Conservation (phyloP, 1,139 yeast species). For the Yamadazyma mexicana region DNA sequence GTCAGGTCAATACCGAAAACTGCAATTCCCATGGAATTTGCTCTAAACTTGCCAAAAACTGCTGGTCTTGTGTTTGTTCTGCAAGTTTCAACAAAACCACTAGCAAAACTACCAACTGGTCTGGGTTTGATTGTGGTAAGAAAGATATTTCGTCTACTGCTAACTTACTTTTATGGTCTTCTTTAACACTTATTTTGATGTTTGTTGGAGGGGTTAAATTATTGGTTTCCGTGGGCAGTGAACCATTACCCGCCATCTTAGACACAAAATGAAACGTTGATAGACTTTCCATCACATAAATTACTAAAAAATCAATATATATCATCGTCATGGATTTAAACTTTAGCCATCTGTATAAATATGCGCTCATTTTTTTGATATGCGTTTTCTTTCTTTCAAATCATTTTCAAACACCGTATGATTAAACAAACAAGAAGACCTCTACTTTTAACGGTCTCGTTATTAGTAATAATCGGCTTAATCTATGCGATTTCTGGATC, state of each 20-base stretch:
- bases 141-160: slow-evolving; percentile 64
- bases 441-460: slow-evolving; percentile 12
- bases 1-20: slow-evolving; percentile 51
- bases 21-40: slow-evolving; percentile 71
- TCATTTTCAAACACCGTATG: no score
- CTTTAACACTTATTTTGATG: slow-evolving; percentile 45
- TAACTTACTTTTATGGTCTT: slow-evolving; percentile 67
- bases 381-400: no score
- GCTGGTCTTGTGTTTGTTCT: slow-evolving; percentile 62
- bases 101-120: slow-evolving; percentile 61
- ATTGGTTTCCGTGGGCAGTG: slow-evolving; percentile 53
- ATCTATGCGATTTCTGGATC: slow-evolving; percentile 15
- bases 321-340: no score
- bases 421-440: slow-evolving; percentile 16
- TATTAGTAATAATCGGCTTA: slow-evolving; percentile 13
- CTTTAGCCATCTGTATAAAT: background rate
- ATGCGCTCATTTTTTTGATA: background rate
- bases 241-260: slow-evolving; percentile 68
- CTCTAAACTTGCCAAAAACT: slow-evolving; percentile 33
- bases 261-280: slow-evolving; percentile 33
- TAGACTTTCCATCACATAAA: background rate
- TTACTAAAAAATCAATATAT: background rate
- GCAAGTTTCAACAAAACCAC: slow-evolving; percentile 47
- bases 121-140: slow-evolving; percentile 67
- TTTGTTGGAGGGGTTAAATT: slow-evolving; percentile 57